Evolutionary conservation across 768 basidiomycete genomes (phyloP).

Genomic region (Calocera cornea): DNA sequence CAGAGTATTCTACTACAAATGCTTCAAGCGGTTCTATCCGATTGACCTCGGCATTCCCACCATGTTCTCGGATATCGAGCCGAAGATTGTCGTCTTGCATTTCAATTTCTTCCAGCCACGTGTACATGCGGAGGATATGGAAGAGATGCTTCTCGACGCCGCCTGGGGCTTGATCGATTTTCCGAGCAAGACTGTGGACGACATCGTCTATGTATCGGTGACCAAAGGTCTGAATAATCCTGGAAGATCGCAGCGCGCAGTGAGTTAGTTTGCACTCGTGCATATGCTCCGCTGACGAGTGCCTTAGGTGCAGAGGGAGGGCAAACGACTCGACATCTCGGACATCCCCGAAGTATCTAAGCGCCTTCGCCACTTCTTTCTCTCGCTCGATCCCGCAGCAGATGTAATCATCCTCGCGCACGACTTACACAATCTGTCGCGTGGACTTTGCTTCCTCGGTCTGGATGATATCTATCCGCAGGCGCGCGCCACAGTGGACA

Average conservation of each 20-base stretch:
- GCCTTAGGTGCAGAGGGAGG: neutral
- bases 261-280: neutral
- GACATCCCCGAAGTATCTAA: neutral
- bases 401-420: neutral
- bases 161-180: neutral
- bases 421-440: neutral
- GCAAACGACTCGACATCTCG: neutral
- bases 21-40: neutral
- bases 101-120: conserved; percentile 1
- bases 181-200: neutral
- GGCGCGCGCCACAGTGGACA: neutral
- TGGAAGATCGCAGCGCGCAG: neutral
- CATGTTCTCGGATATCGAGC: neutral
- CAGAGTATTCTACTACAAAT: neutral
- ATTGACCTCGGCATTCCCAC: neutral
- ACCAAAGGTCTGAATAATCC: neutral
- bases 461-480: neutral
- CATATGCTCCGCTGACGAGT: neutral
- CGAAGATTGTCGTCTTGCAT: neutral
- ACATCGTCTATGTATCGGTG: neutral
- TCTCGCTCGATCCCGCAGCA: neutral
- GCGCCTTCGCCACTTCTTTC: neutral
- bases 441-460: neutral
- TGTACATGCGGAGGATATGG: neutral
- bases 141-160: neutral